Conservation (phyloP, 2,329 filamentous ascomycete species). For the Exophiala oligosperma region DNA sequence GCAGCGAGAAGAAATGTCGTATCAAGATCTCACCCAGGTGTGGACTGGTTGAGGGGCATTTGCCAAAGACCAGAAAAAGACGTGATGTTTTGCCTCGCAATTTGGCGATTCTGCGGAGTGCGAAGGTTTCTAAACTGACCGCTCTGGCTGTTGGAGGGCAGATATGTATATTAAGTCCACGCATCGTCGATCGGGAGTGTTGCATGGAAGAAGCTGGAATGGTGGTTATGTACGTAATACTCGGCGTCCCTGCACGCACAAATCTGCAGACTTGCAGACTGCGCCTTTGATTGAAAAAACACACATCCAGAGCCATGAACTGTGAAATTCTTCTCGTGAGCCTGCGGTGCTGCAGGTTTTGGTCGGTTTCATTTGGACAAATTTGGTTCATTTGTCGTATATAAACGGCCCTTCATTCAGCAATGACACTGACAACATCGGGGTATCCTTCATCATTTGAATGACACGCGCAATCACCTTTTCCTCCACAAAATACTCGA, state of each 20-base stretch:
- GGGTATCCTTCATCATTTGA: background rate
- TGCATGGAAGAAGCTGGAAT: background rate
- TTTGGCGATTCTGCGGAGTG: too few relatives aligned
- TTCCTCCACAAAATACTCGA: background rate
- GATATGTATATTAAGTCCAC: too few relatives aligned
- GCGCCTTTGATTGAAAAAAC: conserved; percentile 5
- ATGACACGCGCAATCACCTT: background rate
- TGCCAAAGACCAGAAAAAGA: too few relatives aligned
- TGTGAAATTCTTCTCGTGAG: background rate
- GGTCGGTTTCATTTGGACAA: background rate
- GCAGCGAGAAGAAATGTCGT: too few relatives aligned
- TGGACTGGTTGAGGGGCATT: too few relatives aligned
- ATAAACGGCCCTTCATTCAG: background rate
- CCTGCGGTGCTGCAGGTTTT: background rate
- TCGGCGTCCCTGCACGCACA: conserved; percentile 2
- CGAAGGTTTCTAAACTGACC: too few relatives aligned
- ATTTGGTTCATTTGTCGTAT: background rate
- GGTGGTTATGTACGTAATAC: conserved; percentile 18
- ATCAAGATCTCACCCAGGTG: too few relatives aligned
- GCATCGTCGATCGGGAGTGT: background rate
- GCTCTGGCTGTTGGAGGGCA: too few relatives aligned
- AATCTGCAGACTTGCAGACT: conserved; percentile 2
- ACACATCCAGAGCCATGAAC: background rate
- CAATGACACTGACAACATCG: background rate
- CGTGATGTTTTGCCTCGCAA: too few relatives aligned